Percentiles rank a stretch among this genome's conserved stretches.
phyloP scores from a whole-genome alignment of 2,329 filamentous ascomycete species.

The Gaeumannomyces tritici region DNA sequence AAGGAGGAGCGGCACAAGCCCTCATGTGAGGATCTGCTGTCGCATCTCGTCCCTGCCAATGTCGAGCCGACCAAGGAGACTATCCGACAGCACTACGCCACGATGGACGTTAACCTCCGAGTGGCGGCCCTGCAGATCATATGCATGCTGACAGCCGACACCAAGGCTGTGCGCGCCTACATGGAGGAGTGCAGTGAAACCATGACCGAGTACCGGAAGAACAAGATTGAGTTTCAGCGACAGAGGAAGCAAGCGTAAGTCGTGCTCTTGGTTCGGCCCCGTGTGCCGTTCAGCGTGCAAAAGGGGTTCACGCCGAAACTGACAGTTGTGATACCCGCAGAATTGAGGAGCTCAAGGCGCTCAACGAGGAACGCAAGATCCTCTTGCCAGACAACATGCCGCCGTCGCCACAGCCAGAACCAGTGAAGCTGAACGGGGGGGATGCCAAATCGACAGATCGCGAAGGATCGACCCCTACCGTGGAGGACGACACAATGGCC shows the following conservation, averaged over 20 bases:
- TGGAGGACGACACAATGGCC: slow-evolving; percentile 54
- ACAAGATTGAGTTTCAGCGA: slow-evolving; percentile 88
- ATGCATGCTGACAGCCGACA: slow-evolving; percentile 76
- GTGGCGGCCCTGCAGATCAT: slow-evolving; percentile 75
- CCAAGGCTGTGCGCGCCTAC: slow-evolving; percentile 76
- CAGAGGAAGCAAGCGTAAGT: slow-evolving; percentile 59
- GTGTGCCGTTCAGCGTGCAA: background rate
- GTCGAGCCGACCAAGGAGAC: slow-evolving; percentile 67
- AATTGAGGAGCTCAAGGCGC: slow-evolving; percentile 57
- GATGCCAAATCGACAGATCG: slow-evolving; percentile 48
- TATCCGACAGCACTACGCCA: slow-evolving; percentile 61
- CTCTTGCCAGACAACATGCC: slow-evolving; percentile 64
- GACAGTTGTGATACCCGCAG: slow-evolving; percentile 28
- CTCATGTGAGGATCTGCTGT: slow-evolving; percentile 70
- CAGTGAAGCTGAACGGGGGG: slow-evolving; percentile 42
- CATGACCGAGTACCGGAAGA: slow-evolving; percentile 91
- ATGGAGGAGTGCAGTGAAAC: slow-evolving; percentile 88
- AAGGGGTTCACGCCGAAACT: slow-evolving; percentile 10
- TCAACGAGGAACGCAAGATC: slow-evolving; percentile 67
- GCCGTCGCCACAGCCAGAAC: slow-evolving; percentile 46
- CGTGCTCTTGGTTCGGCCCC: background rate
- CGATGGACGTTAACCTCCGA: slow-evolving; percentile 74
- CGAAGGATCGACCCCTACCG: slow-evolving; percentile 52
- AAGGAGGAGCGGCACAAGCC: slow-evolving; percentile 60
- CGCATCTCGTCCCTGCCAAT: slow-evolving; percentile 70